Conservation (phyloP, 1,284 basidiomycete genomes). For the Heterobasidion irregulare region DNA sequence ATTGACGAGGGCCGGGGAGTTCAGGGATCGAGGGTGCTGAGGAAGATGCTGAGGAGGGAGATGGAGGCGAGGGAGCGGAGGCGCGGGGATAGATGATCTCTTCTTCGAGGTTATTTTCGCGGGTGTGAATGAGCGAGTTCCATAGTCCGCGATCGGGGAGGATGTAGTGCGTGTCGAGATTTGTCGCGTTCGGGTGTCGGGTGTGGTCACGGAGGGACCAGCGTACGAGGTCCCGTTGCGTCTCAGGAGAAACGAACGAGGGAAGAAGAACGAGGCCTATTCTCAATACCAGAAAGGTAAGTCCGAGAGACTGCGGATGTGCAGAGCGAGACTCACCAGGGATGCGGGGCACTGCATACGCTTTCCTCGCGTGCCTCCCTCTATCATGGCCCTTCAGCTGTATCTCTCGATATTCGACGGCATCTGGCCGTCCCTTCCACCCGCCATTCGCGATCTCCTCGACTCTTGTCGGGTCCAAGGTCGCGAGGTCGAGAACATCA, state of each 20-base stretch:
- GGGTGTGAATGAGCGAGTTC: slow-evolving; percentile 44
- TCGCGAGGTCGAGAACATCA: slow-evolving; percentile 56
- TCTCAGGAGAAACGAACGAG: slow-evolving; percentile 46
- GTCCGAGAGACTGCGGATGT: slow-evolving; percentile 9
- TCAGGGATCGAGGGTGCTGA: slow-evolving; percentile 13
- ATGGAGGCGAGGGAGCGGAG: slow-evolving; percentile 13
- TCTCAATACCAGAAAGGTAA: slow-evolving; percentile 17
- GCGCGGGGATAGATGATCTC: slow-evolving; percentile 30
- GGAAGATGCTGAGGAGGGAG: slow-evolving; percentile 12
- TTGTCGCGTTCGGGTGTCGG: slow-evolving; percentile 74
- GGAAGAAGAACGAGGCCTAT: slow-evolving; percentile 80
- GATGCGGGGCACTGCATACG: slow-evolving; percentile 44
- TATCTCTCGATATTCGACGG: slow-evolving; percentile 20
- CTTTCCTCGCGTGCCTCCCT: slow-evolving; percentile 17
- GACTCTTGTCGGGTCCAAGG: slow-evolving; percentile 28
- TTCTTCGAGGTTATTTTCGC: slow-evolving; percentile 18
- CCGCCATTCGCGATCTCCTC: slow-evolving; percentile 32
- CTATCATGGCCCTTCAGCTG: background rate
- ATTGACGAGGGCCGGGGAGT: slow-evolving; percentile 45
- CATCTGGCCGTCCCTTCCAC: slow-evolving; percentile 39
- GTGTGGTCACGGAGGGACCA: slow-evolving; percentile 75
- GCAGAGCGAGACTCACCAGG: slow-evolving; percentile 36
- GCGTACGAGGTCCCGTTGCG: slow-evolving; percentile 59
- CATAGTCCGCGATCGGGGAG: slow-evolving; percentile 69
- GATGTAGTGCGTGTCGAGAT: slow-evolving; percentile 77